Evolutionary conservation across 768 basidiomycete species (phyloP), one percentile per base, ranked within the genome.

Genomic region (Panaeolus cyanescens): DNA sequence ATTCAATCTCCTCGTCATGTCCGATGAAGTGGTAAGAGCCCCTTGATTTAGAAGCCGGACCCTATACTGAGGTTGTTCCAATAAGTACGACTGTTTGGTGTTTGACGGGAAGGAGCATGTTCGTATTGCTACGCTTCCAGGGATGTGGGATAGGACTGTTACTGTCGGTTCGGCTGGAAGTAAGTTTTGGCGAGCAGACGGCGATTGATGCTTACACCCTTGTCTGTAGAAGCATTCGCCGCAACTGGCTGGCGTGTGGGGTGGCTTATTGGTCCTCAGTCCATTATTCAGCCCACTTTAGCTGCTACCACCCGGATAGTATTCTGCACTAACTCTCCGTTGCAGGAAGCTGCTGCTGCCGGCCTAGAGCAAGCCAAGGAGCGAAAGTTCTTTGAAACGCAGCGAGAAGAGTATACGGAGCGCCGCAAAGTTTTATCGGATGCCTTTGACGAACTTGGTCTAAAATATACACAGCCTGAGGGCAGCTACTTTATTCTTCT

Each of bases 121-220:
- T 58, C 89, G 96, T 58, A 91, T 99, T 67, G 96, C 96, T 3
- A 93, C 80, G 33, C 82, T 99, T n/a, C 96, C 95, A 5, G 93
- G 95, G 20, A 97, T 99, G 93, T 99, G 96, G 96, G 93, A 98
- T 65, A 88, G 97, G 42, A 99, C 97, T 0, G 88, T 99, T 40
- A 98, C 96, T 6, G 93, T 98, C 58, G 88, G 91, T 37, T 96
- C 94, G n/a, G 96, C 93, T 30, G 95, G 95, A 67, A 96, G 94
- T 94, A 75, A 78, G 88, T 56, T 56, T 56, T 54, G 13, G 39
- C 17, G 28, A 5, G 17, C 42, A 13, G 28, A 40, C 36, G 37
- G 8, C 15, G n/a, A 19, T 37, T 61, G 54, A 57, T 58, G 19
- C 50, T 53, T 32, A 57, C 45, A 59, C 40, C 45, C 25, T 20